phyloP scores from a whole-genome alignment of 2,329 filamentous ascomycete species.

The Thielaviopsis punctulata region DNA sequence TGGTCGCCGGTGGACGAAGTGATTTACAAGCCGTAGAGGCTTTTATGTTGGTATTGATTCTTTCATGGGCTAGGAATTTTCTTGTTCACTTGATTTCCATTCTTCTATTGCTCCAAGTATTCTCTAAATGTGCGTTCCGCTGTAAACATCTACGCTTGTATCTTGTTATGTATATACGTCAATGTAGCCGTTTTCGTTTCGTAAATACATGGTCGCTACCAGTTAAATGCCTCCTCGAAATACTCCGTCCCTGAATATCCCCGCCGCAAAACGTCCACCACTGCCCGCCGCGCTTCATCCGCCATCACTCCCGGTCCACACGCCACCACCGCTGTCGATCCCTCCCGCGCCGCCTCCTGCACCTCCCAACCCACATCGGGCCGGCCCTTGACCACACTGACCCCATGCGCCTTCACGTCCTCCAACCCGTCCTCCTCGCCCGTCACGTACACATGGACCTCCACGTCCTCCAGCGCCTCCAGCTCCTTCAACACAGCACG shows the following conservation, averaged over 20 bases:
- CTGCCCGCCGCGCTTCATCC: slow-evolving; percentile 24
- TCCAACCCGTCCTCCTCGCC: background rate
- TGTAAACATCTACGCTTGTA: background rate
- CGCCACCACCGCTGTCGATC: slow-evolving; percentile 22
- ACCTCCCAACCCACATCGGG: slow-evolving; percentile 21
- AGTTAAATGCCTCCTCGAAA: slow-evolving; percentile 28
- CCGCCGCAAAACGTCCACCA: slow-evolving; percentile 18
- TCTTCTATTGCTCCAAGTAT: background rate
- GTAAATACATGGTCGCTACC: slow-evolving; percentile 16
- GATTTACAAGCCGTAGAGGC: background rate
- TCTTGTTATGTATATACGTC: background rate
- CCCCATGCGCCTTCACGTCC: slow-evolving; percentile 10
- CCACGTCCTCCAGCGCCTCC: slow-evolving; percentile 17
- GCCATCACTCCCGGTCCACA: slow-evolving; percentile 29
- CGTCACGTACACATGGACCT: slow-evolving; percentile 23
- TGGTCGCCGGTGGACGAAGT: slow-evolving; percentile 8
- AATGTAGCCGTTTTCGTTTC: no score
- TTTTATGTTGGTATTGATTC: background rate
- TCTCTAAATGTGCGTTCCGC: no score
- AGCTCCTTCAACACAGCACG: slow-evolving; percentile 19
- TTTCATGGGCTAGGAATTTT: background rate
- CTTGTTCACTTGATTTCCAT: background rate
- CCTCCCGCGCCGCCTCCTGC: slow-evolving; percentile 14
- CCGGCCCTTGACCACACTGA: slow-evolving; percentile 16
- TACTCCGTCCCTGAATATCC: slow-evolving; percentile 21